phyloP scores from a whole-genome alignment of 169 alveolate species.

The Cryptosporidium parvum region DNA sequence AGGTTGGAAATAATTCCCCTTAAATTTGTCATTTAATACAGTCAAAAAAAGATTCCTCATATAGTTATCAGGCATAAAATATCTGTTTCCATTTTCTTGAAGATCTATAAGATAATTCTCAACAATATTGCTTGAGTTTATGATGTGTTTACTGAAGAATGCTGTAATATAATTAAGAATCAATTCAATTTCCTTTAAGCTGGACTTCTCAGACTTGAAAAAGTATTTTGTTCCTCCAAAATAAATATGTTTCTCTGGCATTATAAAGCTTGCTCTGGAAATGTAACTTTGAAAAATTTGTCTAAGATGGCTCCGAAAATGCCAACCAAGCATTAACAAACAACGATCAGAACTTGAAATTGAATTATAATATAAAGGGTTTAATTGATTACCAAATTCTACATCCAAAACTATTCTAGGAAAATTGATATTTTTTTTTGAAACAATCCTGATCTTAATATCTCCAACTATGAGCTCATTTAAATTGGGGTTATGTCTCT shows the following conservation, averaged over 20 bases:
- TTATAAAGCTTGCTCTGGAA: neutral
- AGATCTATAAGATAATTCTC: conserved; percentile 12
- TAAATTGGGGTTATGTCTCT: neutral
- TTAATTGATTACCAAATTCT: conserved; percentile 43
- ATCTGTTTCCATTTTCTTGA: conserved; percentile 14
- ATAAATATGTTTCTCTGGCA: conserved; percentile 13
- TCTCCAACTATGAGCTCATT: conserved; percentile 5
- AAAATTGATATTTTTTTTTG: neutral
- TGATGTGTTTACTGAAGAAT: conserved; percentile 2
- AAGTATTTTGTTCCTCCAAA: conserved; percentile 16
- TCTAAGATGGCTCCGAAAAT: conserved; percentile 7
- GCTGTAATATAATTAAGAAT: conserved; percentile 3
- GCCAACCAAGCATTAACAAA: conserved; percentile 7
- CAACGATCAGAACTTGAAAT: neutral
- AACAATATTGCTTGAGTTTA: neutral
- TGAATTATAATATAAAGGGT: conserved; percentile 34
- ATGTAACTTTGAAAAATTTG: conserved; percentile 16
- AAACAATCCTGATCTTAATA: neutral
- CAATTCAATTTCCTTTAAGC: neutral
- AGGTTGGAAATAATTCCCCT: neutral
- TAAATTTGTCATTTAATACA: conserved; percentile 30
- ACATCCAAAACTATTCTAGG: conserved; percentile 18
- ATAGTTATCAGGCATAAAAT: conserved; percentile 45
- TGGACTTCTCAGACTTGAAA: neutral
- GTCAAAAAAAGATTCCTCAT: conserved; percentile 41